Evolutionary conservation across 2,329 filamentous ascomycete species (phyloP), one percentile per base, ranked within the genome.

Genomic region (Cytospora paraplurivora): DNA sequence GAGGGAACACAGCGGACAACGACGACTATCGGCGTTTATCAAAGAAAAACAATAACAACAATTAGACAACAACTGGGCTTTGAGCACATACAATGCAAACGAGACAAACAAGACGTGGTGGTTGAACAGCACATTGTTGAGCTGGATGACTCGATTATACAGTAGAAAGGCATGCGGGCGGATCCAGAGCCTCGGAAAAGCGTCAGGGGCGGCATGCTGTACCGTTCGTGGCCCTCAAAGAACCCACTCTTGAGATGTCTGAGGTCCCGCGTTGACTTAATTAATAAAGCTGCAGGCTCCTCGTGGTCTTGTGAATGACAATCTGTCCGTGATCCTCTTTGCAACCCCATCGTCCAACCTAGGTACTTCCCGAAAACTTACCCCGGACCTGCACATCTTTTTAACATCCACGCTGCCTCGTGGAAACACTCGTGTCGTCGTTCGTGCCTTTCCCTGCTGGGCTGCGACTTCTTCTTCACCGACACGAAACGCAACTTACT

Each of bases 401-500:
- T 19, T 47, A 19, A 19, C 44, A 10, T 21, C 19, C 21, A 21
- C 41, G 32, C 49, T 44, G 53, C 41, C 11, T 15, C n/a, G 38
- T 55, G 13, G 33, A 34, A 37, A 19, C 32, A 55, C n/a, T 35
- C 58, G 58, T 60, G 59, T 27, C 49, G 59, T 27, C 49, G 27
- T 10, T 44, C 35, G 27, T 10, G 34, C 35, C 27, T 32, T 35
- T 27, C 44, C 44, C 21, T 44, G 41, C 41, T 44, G 32, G 50
- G 37, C 51, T 44, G 58, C 38, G 13, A 47, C 32, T 19, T 47
- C 50, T 41, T 58, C 41, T 49, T 61, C 51, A 61, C 51, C 59
- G 59, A 60, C 51, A 49, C 51, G 58, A 61, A 38, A 50, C 51
- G 59, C 51, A 61, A 55, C 51, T 52, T 37, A 60, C 58, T 41